These are phyloP conservation scores for Microglena sp. DNA, from an alignment of 139 green algal genomes.

Conservation along the genomic window DNA sequence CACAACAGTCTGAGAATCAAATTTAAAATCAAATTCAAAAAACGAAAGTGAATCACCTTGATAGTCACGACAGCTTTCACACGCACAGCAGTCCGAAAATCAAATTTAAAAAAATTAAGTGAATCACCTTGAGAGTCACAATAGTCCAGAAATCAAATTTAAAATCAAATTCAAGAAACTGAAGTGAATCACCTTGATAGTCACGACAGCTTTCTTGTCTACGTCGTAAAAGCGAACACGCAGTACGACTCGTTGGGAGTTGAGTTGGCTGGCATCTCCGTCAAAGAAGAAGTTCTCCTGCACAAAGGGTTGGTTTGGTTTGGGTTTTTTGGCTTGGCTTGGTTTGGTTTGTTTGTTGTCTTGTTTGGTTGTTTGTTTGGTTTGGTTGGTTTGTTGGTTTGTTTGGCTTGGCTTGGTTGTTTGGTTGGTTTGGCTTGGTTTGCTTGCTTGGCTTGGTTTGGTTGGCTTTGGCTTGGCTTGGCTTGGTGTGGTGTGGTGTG, in stretches of 20 bases:
- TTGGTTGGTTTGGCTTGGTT: background rate
- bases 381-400: background rate
- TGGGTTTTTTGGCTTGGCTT: background rate
- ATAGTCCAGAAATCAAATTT: too few relatives aligned
- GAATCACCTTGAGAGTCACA: too few relatives aligned
- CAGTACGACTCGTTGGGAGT: slow-evolving; percentile 50
- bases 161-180: too few relatives aligned
- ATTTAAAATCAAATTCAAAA: too few relatives aligned
- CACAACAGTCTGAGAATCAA: too few relatives aligned
- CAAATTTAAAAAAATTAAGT: too few relatives aligned
- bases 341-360: background rate
- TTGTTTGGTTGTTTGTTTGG: background rate
- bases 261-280: slow-evolving; percentile 68
- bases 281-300: slow-evolving; percentile 98
- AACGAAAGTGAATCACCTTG: too few relatives aligned
- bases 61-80: too few relatives aligned
- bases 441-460: background rate
- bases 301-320: slow-evolving; percentile 6
- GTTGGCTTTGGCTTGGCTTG: too few relatives aligned
- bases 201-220: slow-evolving; percentile 70
- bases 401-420: background rate
- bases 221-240: slow-evolving; percentile 76
- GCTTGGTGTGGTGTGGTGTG: too few relatives aligned
- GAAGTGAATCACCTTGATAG: slow-evolving; percentile 82
- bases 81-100: too few relatives aligned